These are phyloP conservation scores for Debaryomyces subglobosus DNA, from an alignment of 1,139 yeast species.

Conservation along the genomic window DNA sequence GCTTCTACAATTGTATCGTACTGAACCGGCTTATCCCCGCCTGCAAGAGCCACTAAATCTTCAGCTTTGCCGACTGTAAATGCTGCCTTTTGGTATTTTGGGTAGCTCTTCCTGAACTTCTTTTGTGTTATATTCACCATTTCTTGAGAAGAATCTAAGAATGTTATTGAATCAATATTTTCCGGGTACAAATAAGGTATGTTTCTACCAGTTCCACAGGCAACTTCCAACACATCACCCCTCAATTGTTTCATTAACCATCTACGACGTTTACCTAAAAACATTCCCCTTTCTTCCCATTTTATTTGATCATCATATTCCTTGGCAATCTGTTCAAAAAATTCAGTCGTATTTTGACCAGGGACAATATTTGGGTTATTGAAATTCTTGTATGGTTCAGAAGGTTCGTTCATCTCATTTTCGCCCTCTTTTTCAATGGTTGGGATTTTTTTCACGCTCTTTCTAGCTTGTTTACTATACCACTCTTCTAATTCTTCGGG, in stretches of 20 bases:
- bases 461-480: slow-evolving; percentile 46
- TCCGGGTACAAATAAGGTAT: slow-evolving; percentile 70
- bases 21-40: slow-evolving; percentile 44
- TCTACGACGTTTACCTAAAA: slow-evolving; percentile 80
- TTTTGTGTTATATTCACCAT: slow-evolving; percentile 85
- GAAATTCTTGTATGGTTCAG: slow-evolving; percentile 32
- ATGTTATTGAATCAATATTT: slow-evolving; percentile 70
- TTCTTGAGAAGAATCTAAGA: slow-evolving; percentile 77
- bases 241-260: slow-evolving; percentile 78
- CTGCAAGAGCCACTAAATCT: slow-evolving; percentile 65
- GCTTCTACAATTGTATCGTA: slow-evolving; percentile 94
- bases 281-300: slow-evolving; percentile 82
- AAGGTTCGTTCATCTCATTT: slow-evolving; percentile 7
- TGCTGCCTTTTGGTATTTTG: slow-evolving; percentile 70
- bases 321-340: slow-evolving; percentile 77
- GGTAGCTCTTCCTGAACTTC: slow-evolving; percentile 69
- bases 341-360: slow-evolving; percentile 79
- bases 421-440: slow-evolving; percentile 22
- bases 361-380: slow-evolving; percentile 54
- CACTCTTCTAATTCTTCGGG: slow-evolving; percentile 51
- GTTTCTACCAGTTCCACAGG: slow-evolving; percentile 96
- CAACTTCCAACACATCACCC: slow-evolving; percentile 92
- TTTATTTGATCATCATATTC: slow-evolving; percentile 83
- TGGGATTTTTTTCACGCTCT: slow-evolving; percentile 28
- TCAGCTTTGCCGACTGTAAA: slow-evolving; percentile 94